phyloP scores from a whole-genome alignment of 768 basidiomycete species.

The Boletus barrowsii region DNA sequence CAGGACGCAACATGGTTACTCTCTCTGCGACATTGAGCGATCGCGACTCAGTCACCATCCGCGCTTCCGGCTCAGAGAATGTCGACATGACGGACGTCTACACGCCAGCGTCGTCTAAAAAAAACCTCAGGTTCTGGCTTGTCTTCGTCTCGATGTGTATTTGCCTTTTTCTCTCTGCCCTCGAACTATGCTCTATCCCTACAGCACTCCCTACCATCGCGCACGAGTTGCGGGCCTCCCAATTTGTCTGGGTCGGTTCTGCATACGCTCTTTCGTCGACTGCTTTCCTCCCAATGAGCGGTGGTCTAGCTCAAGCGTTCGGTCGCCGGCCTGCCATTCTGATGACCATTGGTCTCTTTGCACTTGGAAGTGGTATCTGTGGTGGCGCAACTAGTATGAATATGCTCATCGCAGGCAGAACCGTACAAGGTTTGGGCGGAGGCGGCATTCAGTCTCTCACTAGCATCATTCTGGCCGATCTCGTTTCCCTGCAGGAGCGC shows the following conservation, averaged over 20 bases:
- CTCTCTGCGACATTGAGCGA: constrained; percentile 1
- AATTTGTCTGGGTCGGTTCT: constrained; percentile 38
- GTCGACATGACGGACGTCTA: neutral
- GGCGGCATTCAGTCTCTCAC: constrained; percentile 35
- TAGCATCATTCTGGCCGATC: constrained; percentile 41
- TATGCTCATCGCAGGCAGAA: constrained; percentile 24
- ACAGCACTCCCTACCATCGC: constrained; percentile 37
- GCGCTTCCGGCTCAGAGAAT: neutral
- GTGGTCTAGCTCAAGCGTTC: constrained; percentile 30
- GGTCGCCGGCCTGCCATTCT: constrained; percentile 31
- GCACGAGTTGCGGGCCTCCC: constrained; percentile 21
- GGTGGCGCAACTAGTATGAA: constrained; percentile 25
- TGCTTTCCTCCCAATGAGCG: constrained; percentile 37
- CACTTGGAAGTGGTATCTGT: constrained; percentile 36
- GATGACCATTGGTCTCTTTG: constrained; percentile 25
- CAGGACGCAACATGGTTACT: neutral
- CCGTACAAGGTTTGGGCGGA: constrained; percentile 35
- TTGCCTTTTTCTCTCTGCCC: constrained; percentile 26
- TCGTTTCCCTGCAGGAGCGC: constrained; percentile 42
- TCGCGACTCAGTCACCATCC: neutral
- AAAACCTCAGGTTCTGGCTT: constrained; percentile 25
- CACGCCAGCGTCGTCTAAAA: neutral
- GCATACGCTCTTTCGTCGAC: constrained; percentile 37
- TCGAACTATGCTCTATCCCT: constrained; percentile 26
- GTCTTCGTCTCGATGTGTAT: constrained; percentile 26